These are phyloP conservation scores for Larix sibirica DNA, from an alignment of 83 land plant genomes.

Conservation along the genomic window DNA sequence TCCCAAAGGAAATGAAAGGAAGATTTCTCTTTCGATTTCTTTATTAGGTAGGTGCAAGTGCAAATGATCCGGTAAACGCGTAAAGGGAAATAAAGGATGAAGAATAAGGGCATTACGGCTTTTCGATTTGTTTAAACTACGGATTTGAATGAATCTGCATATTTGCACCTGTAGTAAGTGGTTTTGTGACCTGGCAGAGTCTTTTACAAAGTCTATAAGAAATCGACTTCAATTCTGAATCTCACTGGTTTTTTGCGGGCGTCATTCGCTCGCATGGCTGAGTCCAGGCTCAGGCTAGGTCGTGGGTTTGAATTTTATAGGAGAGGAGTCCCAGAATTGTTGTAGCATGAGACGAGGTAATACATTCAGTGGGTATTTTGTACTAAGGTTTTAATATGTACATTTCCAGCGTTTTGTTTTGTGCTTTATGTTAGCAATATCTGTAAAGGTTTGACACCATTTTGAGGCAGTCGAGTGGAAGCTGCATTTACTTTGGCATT, in stretches of 20 bases:
- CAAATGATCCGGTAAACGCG: not conserved
- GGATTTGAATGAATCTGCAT: conserved; percentile 6
- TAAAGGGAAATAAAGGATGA: no score
- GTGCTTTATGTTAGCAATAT: not conserved
- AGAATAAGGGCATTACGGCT: not conserved
- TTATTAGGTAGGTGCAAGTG: not conserved
- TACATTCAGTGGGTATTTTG: not conserved
- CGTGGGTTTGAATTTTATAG: not conserved
- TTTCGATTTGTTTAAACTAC: not conserved
- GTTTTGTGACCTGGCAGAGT: conserved; percentile 1
- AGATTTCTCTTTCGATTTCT: not conserved
- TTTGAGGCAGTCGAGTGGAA: not conserved
- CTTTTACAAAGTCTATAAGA: not conserved
- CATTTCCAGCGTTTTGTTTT: not conserved
- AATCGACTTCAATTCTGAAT: no score
- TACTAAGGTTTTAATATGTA: not conserved
- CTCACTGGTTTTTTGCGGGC: not conserved
- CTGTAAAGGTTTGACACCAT: not conserved
- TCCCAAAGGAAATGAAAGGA: not conserved
- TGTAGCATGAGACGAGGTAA: not conserved
- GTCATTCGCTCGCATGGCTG: not conserved
- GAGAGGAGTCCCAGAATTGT: not conserved
- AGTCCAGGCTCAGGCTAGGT: not conserved
- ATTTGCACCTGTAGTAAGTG: not conserved
- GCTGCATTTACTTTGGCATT: not conserved